Percentiles rank a stretch among this genome's conserved stretches.
Conservation (phyloP, 441 rosid genomes). For the Erysimum cheiri region DNA sequence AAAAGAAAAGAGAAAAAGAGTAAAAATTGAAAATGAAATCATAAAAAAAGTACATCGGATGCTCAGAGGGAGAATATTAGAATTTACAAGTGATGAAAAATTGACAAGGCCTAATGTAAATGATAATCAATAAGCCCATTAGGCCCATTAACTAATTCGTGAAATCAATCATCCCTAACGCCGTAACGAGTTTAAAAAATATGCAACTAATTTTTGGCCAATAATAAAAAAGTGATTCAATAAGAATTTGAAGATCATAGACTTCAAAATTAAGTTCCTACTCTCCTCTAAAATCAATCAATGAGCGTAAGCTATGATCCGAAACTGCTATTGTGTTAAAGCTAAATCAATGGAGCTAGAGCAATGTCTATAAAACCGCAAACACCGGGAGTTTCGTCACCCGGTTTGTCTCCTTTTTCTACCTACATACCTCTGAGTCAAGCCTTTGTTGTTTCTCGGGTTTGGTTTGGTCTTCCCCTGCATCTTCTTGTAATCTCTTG, state of each 20-base stretch:
- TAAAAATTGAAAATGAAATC: constrained; percentile 34
- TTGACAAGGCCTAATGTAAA: neutral
- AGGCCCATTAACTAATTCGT: constrained; percentile 6
- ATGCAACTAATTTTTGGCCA: too few relatives aligned
- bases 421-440: constrained; percentile 2
- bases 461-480: constrained; percentile 42
- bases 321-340: neutral
- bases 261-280: neutral
- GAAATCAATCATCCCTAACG: too few relatives aligned
- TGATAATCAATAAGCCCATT: neutral
- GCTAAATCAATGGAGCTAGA: constrained; percentile 7
- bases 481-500: constrained; percentile 65
- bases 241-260: neutral
- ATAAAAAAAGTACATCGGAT: constrained; percentile 33
- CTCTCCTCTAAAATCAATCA: neutral
- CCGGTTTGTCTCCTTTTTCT: constrained; percentile 15
- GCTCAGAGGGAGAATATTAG: constrained; percentile 4
- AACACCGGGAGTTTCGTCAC: neutral
- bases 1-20: constrained; percentile 11
- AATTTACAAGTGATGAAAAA: neutral
- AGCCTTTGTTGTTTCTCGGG: neutral
- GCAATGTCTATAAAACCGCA: neutral
- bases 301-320: neutral
- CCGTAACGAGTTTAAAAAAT: too few relatives aligned
- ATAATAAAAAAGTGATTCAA: too few relatives aligned